Evolutionary conservation across 495 filamentous ascomycete genomes (phyloP).

Genomic region (Neurospora sp.): DNA sequence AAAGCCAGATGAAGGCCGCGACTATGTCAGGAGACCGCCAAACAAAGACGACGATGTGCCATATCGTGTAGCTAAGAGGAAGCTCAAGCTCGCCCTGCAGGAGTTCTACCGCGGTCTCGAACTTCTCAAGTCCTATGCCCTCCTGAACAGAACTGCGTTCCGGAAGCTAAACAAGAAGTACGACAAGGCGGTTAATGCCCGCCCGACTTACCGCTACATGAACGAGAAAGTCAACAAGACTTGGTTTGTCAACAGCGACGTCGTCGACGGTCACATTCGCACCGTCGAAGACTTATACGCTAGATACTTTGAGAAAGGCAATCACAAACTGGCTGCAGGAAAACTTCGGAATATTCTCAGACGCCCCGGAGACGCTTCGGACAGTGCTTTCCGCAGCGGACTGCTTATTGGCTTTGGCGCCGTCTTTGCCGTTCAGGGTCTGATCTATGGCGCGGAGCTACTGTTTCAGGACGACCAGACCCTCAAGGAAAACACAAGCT

Average conservation of each 20-base stretch:
- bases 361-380: conserved; percentile 58
- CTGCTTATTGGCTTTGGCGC: conserved; percentile 64
- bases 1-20: conserved; percentile 36
- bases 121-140: conserved; percentile 79
- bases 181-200: conserved; percentile 76
- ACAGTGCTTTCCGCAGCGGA: conserved; percentile 67
- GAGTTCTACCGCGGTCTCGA: conserved; percentile 91
- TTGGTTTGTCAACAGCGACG: conserved; percentile 80
- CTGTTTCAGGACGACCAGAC: conserved; percentile 41
- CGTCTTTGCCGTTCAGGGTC: conserved; percentile 64
- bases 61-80: conserved; percentile 77
- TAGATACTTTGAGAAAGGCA: conserved; percentile 82
- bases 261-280: conserved; percentile 64
- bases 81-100: conserved; percentile 79
- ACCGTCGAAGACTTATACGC: conserved; percentile 85
- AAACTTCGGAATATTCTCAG: conserved; percentile 66
- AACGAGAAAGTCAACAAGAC: conserved; percentile 83
- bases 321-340: conserved; percentile 78
- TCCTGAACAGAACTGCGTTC: conserved; percentile 84
- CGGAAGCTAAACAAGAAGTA: conserved; percentile 99
- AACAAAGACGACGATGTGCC: conserved; percentile 50
- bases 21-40: conserved; percentile 53
- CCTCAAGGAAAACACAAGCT: conserved; percentile 50
- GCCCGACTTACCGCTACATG: conserved; percentile 74
- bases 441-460: conserved; percentile 53